A percentile compares a stretch with the other conserved stretches of the same genome.
phyloP scores from a whole-genome alignment of 139 green algal species.

The Chlorella sp. region DNA sequence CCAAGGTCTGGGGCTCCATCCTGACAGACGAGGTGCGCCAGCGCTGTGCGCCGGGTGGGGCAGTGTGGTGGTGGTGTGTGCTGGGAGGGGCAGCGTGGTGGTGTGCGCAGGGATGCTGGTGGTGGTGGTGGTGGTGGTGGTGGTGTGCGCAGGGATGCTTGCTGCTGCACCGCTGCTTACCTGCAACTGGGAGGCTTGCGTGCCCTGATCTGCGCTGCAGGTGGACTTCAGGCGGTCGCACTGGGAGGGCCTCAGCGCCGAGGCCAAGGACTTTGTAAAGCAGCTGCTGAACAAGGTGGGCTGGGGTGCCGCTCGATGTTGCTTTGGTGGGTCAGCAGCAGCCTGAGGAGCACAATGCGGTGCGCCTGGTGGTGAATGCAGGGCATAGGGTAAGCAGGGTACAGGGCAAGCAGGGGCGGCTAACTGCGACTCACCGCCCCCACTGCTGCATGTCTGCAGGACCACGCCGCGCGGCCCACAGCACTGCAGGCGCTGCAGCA shows the following conservation, averaged over 20 bases:
- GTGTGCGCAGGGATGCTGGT: not conserved
- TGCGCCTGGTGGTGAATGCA: no score
- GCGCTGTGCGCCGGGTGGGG: not conserved
- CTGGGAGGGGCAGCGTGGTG: not conserved
- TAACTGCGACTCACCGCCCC: no score
- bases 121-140: not conserved
- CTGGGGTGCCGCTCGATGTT: not conserved
- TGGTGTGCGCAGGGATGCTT: not conserved
- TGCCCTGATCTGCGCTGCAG: not conserved
- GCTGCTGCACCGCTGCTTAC: not conserved
- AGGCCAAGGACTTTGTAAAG: constrained; percentile 85
- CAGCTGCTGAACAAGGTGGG: constrained; percentile 77
- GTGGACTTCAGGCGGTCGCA: constrained; percentile 19
- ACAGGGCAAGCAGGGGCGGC: no score
- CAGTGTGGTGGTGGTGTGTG: not conserved
- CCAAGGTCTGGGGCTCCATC: constrained; percentile 59
- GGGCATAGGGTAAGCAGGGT: no score
- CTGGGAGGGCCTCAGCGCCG: constrained; percentile 75
- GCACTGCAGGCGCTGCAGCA: constrained; percentile 80
- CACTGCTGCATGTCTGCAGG: constrained; percentile 44
- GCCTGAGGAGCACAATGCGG: no score
- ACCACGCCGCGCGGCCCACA: constrained; percentile 67
- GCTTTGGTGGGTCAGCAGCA: no score
- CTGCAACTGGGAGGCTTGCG: no score
- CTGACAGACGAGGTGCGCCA: no score